Evolutionary conservation across 192 early-diverging fungal genomes (phyloP), one percentile per base, ranked within the genome.

Genomic region (Umbelopsis sp.): DNA sequence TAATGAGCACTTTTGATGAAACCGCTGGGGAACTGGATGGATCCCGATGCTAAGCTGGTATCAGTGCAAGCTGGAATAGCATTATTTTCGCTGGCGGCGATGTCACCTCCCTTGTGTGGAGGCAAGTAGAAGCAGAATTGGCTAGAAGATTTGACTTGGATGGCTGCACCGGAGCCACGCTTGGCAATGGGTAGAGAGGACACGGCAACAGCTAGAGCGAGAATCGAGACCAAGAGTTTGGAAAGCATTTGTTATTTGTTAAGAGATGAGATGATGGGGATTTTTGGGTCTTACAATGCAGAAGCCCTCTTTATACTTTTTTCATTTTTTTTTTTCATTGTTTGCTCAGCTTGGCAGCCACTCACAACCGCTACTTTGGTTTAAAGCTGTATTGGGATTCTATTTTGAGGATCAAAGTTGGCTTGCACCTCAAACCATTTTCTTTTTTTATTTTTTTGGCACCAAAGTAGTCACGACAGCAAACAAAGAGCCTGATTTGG

Each of bases 1-100:
- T 74, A 87, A 52, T 83, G 74, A 23, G 78, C 81, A 1, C 80
- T 79, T 55, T 79, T 67, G 49, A 87, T 83, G 45, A 87, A 81
- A 12, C 82, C 84, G 0, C 30, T 21, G 9, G 80, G 77, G 4
- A 84, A 52, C 8, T 13, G 13, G 15, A 67, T 69, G 18, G 83
- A 71, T n/a, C 72, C 75, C 20, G 77, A 73, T n/a, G 77, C 78
- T 18, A 70, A 37, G 16, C 68, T 1, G 23, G 66, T 46, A 4
- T 55, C 55, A 16, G 81, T 86, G 51, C 85, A 86, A 46, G 84
- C 84, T 37, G 85, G 77, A 1, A 81, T 69, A 33, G 75, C 83
- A 11, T 71, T n/a, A n/a, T 76, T 58, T 67, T 86, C 85, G 1
- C 41, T 64, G 15, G 53, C 77, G 64, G 76, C 80, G 6, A 76